Evolutionary conservation across 192 early-diverging fungal genomes (phyloP).

Genomic region (Coemansia sp.): DNA sequence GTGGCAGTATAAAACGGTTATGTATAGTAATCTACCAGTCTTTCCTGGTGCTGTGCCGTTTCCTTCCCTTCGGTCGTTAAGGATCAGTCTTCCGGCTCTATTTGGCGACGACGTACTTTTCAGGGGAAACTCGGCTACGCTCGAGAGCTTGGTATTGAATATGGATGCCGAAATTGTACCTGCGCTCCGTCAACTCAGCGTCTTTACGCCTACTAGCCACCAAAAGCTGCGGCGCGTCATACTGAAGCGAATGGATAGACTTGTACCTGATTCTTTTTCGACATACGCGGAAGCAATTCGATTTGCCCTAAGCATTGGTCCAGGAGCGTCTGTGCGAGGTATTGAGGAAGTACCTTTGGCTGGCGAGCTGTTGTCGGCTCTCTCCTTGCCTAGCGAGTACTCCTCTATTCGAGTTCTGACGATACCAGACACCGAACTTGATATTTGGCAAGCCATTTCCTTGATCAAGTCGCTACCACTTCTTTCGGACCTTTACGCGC

Average conservation of each 20-base stretch:
- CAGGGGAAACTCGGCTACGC: background rate
- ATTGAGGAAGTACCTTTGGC: background rate
- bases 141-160: background rate
- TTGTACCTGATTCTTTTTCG: background rate
- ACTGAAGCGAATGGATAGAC: background rate
- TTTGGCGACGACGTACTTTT: background rate
- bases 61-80: no score
- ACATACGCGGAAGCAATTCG: background rate
- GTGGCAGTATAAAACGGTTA: no score
- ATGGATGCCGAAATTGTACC: background rate
- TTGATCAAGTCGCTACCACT: background rate
- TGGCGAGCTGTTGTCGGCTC: background rate
- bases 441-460: background rate
- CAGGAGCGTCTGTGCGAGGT: background rate
- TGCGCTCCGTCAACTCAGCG: background rate
- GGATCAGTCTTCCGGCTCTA: background rate
- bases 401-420: background rate
- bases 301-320: background rate
- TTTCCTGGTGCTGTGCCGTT: no score
- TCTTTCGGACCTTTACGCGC: background rate
- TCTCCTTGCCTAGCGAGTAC: background rate
- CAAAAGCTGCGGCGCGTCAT: background rate
- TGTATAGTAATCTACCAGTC: no score
- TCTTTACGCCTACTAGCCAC: background rate
- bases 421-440: background rate